Percentiles rank a stretch among this genome's conserved stretches.
Conservation (phyloP, 2,329 filamentous ascomycete genomes). For the Aaosphaeria arxii region DNA sequence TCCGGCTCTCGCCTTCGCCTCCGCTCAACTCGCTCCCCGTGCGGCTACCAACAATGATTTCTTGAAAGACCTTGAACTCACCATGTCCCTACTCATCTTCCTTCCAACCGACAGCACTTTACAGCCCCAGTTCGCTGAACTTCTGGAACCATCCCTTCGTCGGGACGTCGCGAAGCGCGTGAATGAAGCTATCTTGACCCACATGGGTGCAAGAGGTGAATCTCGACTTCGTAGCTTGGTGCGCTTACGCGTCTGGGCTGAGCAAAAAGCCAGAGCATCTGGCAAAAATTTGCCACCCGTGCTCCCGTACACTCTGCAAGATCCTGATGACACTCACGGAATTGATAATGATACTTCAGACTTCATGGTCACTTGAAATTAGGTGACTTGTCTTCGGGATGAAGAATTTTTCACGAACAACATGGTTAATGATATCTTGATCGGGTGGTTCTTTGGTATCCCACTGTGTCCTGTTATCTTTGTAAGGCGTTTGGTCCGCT, state of each 20-base stretch:
- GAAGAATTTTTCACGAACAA: no score
- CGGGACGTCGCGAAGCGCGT: constrained; percentile 82
- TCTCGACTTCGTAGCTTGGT: constrained; percentile 80
- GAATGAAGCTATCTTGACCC: constrained; percentile 80
- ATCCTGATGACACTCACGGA: constrained; percentile 21
- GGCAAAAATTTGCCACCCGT: constrained; percentile 40
- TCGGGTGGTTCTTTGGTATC: no score
- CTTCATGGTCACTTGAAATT: constrained; percentile 22
- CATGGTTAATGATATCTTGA: no score
- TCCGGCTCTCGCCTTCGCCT: constrained; percentile 82
- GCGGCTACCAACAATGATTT: constrained; percentile 80
- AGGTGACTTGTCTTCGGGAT: no score
- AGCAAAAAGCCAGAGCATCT: constrained; percentile 55
- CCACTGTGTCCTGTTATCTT: no score
- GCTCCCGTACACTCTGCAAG: constrained; percentile 44
- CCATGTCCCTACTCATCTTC: constrained; percentile 90
- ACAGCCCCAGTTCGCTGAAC: constrained; percentile 68
- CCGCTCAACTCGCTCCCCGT: constrained; percentile 79
- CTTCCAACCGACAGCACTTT: constrained; percentile 65
- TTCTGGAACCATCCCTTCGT: constrained; percentile 77
- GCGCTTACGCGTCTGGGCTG: constrained; percentile 80
- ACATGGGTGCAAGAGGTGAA: constrained; percentile 70
- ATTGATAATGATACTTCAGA: constrained; percentile 24
- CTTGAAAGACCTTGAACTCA: constrained; percentile 81
- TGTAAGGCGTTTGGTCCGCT: no score